Evolutionary conservation across 805 yeast species (phyloP).

Genomic region (Monosporozyma aerobia): DNA sequence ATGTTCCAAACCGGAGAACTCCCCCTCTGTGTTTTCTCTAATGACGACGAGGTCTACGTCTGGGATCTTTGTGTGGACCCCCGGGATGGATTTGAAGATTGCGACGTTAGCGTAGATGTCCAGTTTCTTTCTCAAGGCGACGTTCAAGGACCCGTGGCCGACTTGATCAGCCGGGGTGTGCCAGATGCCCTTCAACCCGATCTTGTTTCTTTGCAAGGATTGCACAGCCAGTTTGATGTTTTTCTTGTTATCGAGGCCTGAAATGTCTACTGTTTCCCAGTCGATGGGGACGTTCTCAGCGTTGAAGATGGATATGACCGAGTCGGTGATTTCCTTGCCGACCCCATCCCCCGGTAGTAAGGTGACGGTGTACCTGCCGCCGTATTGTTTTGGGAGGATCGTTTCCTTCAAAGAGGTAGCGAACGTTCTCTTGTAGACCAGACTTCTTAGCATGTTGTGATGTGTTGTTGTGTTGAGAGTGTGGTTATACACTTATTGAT

Average conservation of each 20-base stretch:
- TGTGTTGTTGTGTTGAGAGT: neutral
- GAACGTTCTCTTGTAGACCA: constrained; percentile 30
- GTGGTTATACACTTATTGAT: no score
- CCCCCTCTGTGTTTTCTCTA: constrained; percentile 99
- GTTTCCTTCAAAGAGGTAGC: constrained; percentile 57
- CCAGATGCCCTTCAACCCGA: constrained; percentile 93
- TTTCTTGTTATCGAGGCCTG: constrained; percentile 44
- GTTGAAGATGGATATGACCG: constrained; percentile 83
- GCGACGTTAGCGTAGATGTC: constrained; percentile 93
- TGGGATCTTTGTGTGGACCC: constrained; percentile 81
- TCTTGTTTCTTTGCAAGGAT: constrained; percentile 89
- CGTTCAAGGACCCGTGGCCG: constrained; percentile 80
- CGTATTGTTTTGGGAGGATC: constrained; percentile 80
- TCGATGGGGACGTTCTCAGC: constrained; percentile 86
- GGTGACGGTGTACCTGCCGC: constrained; percentile 90
- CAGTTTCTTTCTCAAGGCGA: constrained; percentile 90
- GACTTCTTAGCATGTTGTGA: constrained; percentile 26
- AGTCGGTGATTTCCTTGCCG: constrained; percentile 90
- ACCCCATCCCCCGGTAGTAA: constrained; percentile 97
- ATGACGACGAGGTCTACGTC: constrained; percentile 89
- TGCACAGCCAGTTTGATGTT: constrained; percentile 78
- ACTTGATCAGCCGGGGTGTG: constrained; percentile 78
- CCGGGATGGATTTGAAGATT: constrained; percentile 88
- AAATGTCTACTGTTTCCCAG: constrained; percentile 77
- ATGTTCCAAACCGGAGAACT: constrained; percentile 96